Conservation (phyloP, 2,329 filamentous ascomycete species). For the Cercospora citrullina region DNA sequence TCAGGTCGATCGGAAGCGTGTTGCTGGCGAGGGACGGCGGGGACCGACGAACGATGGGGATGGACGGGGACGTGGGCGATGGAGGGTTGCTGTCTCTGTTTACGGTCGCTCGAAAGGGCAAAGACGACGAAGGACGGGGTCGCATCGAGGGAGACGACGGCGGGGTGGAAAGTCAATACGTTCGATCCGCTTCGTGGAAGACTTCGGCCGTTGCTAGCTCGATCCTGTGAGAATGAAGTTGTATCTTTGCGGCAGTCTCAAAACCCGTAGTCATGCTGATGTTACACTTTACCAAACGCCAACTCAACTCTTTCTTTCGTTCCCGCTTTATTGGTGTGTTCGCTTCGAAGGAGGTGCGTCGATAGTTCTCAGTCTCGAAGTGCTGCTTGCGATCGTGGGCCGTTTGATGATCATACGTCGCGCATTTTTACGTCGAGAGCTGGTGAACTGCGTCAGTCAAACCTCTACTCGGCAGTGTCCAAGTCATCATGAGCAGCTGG, state of each 20-base stretch:
- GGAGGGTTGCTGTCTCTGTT: constrained; percentile 5
- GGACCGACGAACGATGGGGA: constrained; percentile 6
- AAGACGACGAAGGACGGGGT: constrained; percentile 15
- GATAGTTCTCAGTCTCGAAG: constrained; percentile 2
- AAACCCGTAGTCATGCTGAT: constrained; percentile 9
- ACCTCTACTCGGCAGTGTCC: constrained; percentile 78
- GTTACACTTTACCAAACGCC: constrained; percentile 19
- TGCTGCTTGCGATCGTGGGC: neutral
- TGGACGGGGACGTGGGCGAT: constrained; percentile 12
- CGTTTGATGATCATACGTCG: constrained; percentile 9
- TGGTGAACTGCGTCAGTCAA: constrained; percentile 15
- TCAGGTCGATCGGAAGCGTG: constrained; percentile 20
- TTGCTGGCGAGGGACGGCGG: constrained; percentile 11
- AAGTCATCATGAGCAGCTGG: constrained; percentile 89
- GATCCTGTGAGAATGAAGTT: constrained; percentile 20
- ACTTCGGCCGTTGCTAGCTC: constrained; percentile 16
- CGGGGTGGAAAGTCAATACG: constrained; percentile 19
- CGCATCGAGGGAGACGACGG: constrained; percentile 21
- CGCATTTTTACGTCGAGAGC: constrained; percentile 17
- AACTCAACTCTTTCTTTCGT: neutral
- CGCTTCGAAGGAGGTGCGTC: constrained; percentile 8
- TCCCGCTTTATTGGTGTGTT: constrained; percentile 12
- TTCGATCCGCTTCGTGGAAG: constrained; percentile 22
- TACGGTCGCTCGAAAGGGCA: constrained; percentile 10
- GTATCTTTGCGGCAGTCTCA: constrained; percentile 14